A percentile compares a stretch with the other conserved stretches of the same genome.
These are phyloP conservation scores for Lactarius hengduanensis DNA, from an alignment of 768 basidiomycete genomes.

Conservation along the genomic window DNA sequence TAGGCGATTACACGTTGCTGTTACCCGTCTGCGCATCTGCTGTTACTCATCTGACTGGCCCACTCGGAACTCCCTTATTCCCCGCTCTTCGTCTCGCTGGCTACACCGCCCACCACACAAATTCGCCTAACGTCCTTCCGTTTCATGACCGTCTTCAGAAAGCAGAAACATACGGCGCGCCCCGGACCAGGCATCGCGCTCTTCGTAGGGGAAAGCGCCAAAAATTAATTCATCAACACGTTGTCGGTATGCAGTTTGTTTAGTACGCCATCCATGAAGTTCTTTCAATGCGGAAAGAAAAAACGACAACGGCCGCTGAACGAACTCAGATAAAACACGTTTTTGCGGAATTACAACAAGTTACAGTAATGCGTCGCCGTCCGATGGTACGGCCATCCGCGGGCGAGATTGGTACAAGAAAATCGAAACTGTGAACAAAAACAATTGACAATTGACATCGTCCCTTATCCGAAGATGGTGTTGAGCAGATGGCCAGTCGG, in stretches of 20 bases:
- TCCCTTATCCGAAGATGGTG: constrained; percentile 29
- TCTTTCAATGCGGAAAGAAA: neutral
- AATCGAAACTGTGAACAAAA: neutral
- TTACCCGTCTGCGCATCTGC: too few species aligned
- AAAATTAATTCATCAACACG: constrained; percentile 59
- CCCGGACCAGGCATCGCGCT: constrained; percentile 50
- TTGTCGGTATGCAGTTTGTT: neutral
- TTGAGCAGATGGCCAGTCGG: constrained; percentile 31
- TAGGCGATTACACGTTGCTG: too few species aligned
- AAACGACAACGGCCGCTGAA: neutral
- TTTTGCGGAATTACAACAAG: neutral
- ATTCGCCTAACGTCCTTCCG: constrained; percentile 31
- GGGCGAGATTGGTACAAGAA: neutral
- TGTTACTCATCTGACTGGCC: neutral
- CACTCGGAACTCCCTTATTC: constrained; percentile 3
- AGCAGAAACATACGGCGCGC: constrained; percentile 53
- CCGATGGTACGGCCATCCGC: neutral
- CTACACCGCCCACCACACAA: constrained; percentile 1
- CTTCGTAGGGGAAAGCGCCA: constrained; percentile 45
- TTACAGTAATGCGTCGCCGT: neutral
- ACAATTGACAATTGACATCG: too few species aligned
- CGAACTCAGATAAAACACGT: neutral
- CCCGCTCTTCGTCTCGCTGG: neutral
- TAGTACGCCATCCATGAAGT: neutral
- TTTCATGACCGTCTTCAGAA: constrained; percentile 48